A percentile compares a stretch with the other conserved stretches of the same genome.
Conservation (phyloP, 805 yeast genomes). For the Citeromyces matritensis region DNA sequence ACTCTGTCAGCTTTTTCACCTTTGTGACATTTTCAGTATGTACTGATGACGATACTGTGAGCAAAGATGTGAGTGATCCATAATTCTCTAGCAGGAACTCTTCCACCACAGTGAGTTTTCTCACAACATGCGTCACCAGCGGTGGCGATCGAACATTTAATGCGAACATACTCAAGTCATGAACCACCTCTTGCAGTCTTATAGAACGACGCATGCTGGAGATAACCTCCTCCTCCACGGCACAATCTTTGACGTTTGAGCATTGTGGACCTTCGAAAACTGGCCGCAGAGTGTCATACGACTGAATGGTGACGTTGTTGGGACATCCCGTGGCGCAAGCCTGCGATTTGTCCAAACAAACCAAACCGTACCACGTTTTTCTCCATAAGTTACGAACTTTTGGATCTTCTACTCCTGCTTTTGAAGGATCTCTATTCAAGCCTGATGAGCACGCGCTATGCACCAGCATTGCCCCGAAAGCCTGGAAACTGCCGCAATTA, state of each 20-base stretch:
- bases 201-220: conserved; percentile 14
- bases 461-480: conserved; percentile 18
- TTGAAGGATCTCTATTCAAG: conserved; percentile 28
- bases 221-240: conserved; percentile 20
- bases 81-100: conserved; percentile 9
- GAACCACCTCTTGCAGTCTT: conserved; percentile 14
- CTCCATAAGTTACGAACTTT: conserved; percentile 33
- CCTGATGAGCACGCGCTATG: conserved; percentile 32
- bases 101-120: conserved; percentile 18
- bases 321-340: conserved; percentile 23
- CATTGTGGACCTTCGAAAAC: conserved; percentile 14
- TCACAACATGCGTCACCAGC: conserved; percentile 17
- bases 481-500: conserved; percentile 23
- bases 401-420: conserved; percentile 13
- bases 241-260: conserved; percentile 17
- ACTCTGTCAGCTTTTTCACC: conserved; percentile 5
- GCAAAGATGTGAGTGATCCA: conserved; percentile 10
- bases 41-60: conserved; percentile 4
- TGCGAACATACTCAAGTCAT: conserved; percentile 14
- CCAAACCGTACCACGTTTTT: conserved; percentile 39
- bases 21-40: conserved; percentile 9
- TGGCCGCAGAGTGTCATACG: conserved; percentile 26
- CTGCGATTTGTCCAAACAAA: conserved; percentile 24
- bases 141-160: conserved; percentile 17
- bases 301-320: conserved; percentile 19